These are phyloP conservation scores for Pseudisothecium myosuroides DNA, from an alignment of 225 moss, liverwort and hornwort genomes.

Conservation along the genomic window DNA sequence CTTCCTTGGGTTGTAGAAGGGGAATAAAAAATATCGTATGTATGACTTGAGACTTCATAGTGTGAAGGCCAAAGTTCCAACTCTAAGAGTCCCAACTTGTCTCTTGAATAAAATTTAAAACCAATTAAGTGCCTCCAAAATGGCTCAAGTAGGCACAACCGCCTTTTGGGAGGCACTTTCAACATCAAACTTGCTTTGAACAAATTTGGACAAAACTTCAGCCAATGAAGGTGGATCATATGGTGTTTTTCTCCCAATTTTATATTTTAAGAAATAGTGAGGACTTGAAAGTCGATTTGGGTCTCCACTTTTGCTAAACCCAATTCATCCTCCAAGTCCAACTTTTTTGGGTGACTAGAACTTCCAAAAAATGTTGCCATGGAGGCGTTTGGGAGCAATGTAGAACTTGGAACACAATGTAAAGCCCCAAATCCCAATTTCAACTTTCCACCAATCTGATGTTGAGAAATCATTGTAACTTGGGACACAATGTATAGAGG, in stretches of 20 bases:
- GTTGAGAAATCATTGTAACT: not conserved
- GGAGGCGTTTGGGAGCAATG: fast-evolving
- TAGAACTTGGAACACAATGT: too few relatives aligned
- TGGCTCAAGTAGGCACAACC: not conserved
- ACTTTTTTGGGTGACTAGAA: not conserved
- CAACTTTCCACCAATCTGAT: fast-evolving
- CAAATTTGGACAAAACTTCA: fast-evolving
- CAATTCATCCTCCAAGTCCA: not conserved
- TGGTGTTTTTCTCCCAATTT: not conserved
- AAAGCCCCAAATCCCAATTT: not conserved
- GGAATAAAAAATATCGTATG: too few relatives aligned
- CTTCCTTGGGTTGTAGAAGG: too few relatives aligned
- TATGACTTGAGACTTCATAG: too few relatives aligned
- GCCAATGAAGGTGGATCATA: fast-evolving
- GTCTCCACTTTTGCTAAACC: fast-evolving
- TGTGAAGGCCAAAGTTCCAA: too few relatives aligned
- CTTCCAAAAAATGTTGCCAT: not conserved
- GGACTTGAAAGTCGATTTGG: fast-evolving
- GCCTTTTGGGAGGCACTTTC: fast-evolving
- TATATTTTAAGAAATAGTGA: not conserved
- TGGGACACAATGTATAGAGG: too few relatives aligned
- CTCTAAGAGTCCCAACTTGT: too few relatives aligned
- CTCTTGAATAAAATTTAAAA: too few relatives aligned
- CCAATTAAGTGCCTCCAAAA: too few relatives aligned
- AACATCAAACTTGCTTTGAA: not conserved